Evolutionary conservation across 306 rosid species (phyloP), one percentile per base, ranked within the genome.

Genomic region (Prunus mira): DNA sequence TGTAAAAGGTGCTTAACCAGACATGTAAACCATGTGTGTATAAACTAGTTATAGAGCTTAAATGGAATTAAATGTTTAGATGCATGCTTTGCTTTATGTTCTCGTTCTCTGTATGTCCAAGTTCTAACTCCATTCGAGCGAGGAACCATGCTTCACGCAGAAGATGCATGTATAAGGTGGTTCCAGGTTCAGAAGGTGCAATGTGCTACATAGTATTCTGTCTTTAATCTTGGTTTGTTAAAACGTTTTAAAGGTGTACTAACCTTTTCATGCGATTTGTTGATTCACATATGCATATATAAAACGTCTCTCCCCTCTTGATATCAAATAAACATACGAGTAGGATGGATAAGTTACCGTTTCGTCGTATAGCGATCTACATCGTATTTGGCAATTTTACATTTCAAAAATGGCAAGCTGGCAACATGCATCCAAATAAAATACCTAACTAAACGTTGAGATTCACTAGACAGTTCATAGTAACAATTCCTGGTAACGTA

Each of bases 21-120:
- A 55, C 52, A 52, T 68, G 73, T 61, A 65, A 62, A 71, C 57
- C 61, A 19, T 78, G 77, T 79, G 75, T 79, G 55, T 69, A 73
- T 62, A 73, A 60, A 67, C 45, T 52, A 25, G 43, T 8, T 50
- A 27, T 52, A 52, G 30, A 24, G 56, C 62, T 69, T 63, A 25
- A 58, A 62, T 12, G 43, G 63, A 75, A 76, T 51, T 58, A 76
- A 67, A 60, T 50, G n/a, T 9, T 11, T 70, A 15, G 55, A 58
- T 27, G 41, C 47, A 25, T 8, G 49, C 4, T 8, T n/a, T 38
- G 20, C 38, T 65, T 27, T 65, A 28, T 19, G 22, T 41, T 38
- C 25, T 41, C 54, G 20, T 55, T 32, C 71, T 38, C 71, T 20
- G 8, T 10, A 11, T 55, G 13, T 2, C 14, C 24, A 69, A 7